A percentile compares a stretch with the other conserved stretches of the same genome.
phyloP scores from a whole-genome alignment of 2,329 filamentous ascomycete genomes.

The Alternaria sp. region DNA sequence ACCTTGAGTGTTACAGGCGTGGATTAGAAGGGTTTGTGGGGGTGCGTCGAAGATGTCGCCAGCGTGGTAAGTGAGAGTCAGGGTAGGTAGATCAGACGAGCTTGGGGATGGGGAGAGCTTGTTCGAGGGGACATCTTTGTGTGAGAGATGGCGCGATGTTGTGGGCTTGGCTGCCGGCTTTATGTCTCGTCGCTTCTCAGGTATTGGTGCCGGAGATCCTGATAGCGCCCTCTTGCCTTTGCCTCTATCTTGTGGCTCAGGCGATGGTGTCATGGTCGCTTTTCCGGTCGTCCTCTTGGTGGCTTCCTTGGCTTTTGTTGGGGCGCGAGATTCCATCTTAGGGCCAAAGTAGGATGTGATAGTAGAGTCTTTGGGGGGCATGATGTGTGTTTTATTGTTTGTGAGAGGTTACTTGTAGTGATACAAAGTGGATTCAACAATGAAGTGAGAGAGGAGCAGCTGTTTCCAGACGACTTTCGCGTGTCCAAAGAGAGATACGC shows the following conservation, averaged over 20 bases:
- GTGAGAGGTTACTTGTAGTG: neutral
- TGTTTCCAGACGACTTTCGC: neutral
- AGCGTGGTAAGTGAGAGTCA: constrained; percentile 28
- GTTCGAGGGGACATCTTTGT: constrained; percentile 11
- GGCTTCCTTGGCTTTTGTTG: neutral
- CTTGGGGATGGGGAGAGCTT: neutral
- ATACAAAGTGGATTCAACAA: neutral
- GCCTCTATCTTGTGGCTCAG: neutral
- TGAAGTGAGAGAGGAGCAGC: neutral
- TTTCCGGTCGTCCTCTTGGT: neutral
- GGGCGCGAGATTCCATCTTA: neutral
- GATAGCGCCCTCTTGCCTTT: constrained; percentile 3
- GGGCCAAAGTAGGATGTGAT: constrained; percentile 6
- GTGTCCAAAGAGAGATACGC: neutral
- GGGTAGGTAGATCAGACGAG: neutral
- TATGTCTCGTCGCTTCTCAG: constrained; percentile 4
- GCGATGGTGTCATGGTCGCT: neutral
- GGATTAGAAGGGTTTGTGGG: constrained; percentile 58
- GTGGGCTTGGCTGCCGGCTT: neutral
- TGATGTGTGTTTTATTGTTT: neutral
- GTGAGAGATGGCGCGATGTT: constrained; percentile 9
- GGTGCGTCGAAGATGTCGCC: constrained; percentile 63
- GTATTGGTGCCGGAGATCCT: neutral
- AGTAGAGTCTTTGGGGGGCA: neutral
- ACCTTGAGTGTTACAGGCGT: constrained; percentile 66